These are phyloP conservation scores for Neofusicoccum ribis DNA, from an alignment of 2,329 filamentous ascomycete genomes.

Conservation along the genomic window DNA sequence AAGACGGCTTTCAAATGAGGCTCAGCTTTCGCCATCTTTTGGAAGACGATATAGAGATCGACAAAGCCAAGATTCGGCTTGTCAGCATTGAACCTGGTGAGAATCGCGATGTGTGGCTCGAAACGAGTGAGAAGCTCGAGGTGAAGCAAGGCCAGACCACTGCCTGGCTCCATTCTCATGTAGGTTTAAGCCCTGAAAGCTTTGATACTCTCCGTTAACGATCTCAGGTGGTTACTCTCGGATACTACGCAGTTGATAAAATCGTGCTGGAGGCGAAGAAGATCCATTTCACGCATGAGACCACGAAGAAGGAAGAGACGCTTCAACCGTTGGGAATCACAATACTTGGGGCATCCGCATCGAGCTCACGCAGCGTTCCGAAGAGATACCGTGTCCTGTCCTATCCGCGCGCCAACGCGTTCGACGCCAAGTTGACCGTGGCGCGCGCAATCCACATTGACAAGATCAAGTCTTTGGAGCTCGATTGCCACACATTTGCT, in stretches of 20 bases:
- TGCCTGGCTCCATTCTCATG: constrained; percentile 52
- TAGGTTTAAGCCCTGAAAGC: constrained; percentile 30
- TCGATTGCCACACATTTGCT: constrained; percentile 72
- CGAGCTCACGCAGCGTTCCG: constrained; percentile 30
- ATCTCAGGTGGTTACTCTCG: constrained; percentile 63
- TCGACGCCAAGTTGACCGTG: constrained; percentile 67
- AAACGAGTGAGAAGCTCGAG: constrained; percentile 47
- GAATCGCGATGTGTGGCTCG: constrained; percentile 67
- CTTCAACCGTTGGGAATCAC: constrained; percentile 52
- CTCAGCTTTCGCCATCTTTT: constrained; percentile 72
- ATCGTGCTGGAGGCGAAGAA: constrained; percentile 66
- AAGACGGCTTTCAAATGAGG: constrained; percentile 73
- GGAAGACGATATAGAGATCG: constrained; percentile 66
- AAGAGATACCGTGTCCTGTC: constrained; percentile 64
- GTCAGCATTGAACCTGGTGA: constrained; percentile 57
- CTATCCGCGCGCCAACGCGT: constrained; percentile 68
- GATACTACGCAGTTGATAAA: constrained; percentile 73
- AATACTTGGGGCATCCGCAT: constrained; percentile 37
- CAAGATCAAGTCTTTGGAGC: constrained; percentile 72
- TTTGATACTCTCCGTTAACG: constrained; percentile 29
- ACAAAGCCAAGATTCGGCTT: constrained; percentile 65
- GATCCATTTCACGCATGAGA: constrained; percentile 65
- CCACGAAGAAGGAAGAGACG: constrained; percentile 52
- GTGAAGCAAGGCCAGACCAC: constrained; percentile 59
- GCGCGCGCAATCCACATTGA: constrained; percentile 77